Conservation (phyloP, 2,329 filamentous ascomycete genomes). For the Coniochaeta sp. region DNA sequence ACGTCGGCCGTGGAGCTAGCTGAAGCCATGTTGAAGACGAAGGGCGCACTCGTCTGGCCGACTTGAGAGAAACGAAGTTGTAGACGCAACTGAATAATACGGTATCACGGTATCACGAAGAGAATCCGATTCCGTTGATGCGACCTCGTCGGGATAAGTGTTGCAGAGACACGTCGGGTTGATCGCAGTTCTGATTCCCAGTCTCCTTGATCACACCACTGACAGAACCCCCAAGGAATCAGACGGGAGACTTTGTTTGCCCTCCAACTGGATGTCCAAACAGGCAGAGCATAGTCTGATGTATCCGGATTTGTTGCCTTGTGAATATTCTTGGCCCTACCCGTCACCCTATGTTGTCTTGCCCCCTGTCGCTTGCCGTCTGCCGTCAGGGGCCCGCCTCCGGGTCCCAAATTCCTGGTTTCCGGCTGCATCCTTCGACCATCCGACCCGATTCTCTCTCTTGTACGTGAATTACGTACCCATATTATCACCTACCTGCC, state of each 20-base stretch:
- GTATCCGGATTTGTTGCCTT: background rate
- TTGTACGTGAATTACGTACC: background rate
- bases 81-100: background rate
- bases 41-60: background rate
- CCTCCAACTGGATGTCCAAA: background rate
- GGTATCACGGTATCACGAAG: background rate
- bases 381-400: too few species aligned
- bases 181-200: background rate
- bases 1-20: slow-evolving; percentile 13
- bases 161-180: background rate
- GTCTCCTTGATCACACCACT: background rate
- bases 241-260: background rate
- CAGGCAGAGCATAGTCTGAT: background rate
- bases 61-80: background rate
- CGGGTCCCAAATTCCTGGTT: too few species aligned
- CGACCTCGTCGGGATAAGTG: background rate
- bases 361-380: too few species aligned
- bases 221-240: background rate
- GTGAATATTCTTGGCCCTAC: background rate
- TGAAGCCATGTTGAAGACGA: background rate
- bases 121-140: background rate
- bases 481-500: background rate
- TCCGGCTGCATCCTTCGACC: background rate
- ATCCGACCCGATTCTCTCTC: background rate
- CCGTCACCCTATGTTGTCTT: too few species aligned